Conservation (phyloP, 2,329 filamentous ascomycete genomes). For the Scedosporium minutisporum region DNA sequence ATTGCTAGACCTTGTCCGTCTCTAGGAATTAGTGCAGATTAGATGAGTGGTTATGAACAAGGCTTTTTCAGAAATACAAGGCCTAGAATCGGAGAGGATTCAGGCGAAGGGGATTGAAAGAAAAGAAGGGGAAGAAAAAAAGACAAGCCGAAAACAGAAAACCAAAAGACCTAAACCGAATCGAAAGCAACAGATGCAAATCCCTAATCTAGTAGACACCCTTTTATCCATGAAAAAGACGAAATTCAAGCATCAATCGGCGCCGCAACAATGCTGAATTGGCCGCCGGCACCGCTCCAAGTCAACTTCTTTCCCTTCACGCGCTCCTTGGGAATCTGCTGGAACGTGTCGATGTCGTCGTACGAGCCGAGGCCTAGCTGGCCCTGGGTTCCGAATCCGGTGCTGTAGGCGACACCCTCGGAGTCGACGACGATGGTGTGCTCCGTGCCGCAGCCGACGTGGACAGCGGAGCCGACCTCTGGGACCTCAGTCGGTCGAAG, state of each 20-base stretch:
- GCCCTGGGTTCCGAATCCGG: constrained; percentile 46
- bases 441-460: constrained; percentile 51
- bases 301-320: not conserved
- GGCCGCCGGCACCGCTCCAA: not conserved
- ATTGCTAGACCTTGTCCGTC: too few relatives aligned
- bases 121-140: not conserved
- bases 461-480: constrained; percentile 36
- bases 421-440: constrained; percentile 57
- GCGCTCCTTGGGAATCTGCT: not conserved
- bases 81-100: not conserved
- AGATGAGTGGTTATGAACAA: not conserved
- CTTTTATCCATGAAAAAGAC: constrained; percentile 2
- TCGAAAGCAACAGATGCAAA: too few relatives aligned
- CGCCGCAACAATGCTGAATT: constrained; percentile 1
- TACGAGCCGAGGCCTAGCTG: constrained; percentile 14
- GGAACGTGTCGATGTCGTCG: not conserved
- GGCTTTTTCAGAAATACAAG: not conserved
- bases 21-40: not conserved
- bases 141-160: not conserved
- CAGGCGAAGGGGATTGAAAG: not conserved
- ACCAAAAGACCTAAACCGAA: too few relatives aligned
- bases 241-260: constrained; percentile 40
- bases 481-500: constrained; percentile 45
- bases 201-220: constrained; percentile 4
- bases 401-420: constrained; percentile 56